Evolutionary conservation across 2,329 filamentous ascomycete genomes (phyloP).

Genomic region (Penicillium sp.): DNA sequence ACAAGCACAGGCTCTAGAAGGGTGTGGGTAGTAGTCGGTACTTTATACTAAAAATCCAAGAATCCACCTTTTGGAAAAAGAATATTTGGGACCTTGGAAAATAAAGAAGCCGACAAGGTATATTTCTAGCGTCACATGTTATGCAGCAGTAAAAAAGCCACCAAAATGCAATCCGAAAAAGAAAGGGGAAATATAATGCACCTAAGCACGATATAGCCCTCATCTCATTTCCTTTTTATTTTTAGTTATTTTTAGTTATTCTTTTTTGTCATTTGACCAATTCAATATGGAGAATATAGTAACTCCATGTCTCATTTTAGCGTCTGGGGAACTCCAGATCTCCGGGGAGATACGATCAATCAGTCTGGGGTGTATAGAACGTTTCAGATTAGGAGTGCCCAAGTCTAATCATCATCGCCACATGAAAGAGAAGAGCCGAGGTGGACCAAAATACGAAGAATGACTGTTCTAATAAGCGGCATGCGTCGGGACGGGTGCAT

Average conservation of each 20-base stretch:
- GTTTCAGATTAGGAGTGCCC: not conserved
- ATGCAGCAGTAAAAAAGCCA: not conserved
- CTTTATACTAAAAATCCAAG: not conserved
- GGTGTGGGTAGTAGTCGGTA: not conserved
- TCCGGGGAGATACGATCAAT: not conserved
- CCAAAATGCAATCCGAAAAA: constrained; percentile 1
- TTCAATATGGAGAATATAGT: not conserved
- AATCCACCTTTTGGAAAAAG: not conserved
- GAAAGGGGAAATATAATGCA: not conserved
- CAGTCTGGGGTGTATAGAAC: not conserved
- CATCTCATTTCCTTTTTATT: not conserved
- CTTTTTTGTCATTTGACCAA: not conserved
- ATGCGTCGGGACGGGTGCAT: not conserved
- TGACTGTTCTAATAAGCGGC: not conserved
- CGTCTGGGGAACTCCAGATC: constrained; percentile 5
- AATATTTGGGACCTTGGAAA: too few relatives aligned
- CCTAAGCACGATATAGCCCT: too few relatives aligned
- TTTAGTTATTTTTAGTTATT: not conserved
- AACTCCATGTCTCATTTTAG: not conserved
- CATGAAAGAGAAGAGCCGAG: constrained; percentile 7
- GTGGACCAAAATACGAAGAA: not conserved
- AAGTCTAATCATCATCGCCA: not conserved
- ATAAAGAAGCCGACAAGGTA: not conserved
- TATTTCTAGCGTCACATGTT: constrained; percentile 1
- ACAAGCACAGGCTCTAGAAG: not conserved